Evolutionary conservation across 305 asterid species (phyloP).

Genomic region (Withania somnifera): DNA sequence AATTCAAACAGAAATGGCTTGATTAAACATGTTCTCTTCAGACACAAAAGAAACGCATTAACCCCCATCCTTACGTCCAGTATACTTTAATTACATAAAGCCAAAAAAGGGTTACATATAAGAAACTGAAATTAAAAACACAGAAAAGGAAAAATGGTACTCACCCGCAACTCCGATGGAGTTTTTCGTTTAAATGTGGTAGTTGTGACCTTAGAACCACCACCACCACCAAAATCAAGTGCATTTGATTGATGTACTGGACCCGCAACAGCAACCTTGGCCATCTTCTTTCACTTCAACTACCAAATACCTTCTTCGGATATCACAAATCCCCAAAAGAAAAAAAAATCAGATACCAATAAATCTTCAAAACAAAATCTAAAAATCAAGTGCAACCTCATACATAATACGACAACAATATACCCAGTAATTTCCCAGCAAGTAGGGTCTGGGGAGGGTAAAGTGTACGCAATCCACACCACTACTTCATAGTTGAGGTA

Average conservation of each 20-base stretch:
- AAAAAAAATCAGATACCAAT: background rate
- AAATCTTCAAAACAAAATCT: background rate
- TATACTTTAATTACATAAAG: background rate
- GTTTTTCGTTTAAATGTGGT: slow-evolving; percentile 67
- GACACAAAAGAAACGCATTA: background rate
- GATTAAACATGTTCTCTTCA: background rate
- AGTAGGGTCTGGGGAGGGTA: too few species aligned
- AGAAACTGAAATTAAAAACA: background rate
- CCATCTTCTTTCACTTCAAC: slow-evolving; percentile 28
- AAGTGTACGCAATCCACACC: too few species aligned
- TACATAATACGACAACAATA: background rate
- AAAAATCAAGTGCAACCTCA: too few species aligned
- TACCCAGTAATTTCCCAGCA: too few species aligned
- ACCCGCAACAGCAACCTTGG: slow-evolving; percentile 51
- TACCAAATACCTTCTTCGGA: background rate
- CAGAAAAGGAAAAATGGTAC: background rate
- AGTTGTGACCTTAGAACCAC: slow-evolving; percentile 31
- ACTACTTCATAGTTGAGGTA: too few species aligned
- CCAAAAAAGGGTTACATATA: background rate
- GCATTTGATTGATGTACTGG: slow-evolving; percentile 38
- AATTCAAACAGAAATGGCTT: background rate
- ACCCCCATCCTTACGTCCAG: background rate
- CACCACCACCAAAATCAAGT: slow-evolving; percentile 40
- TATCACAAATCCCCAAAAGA: background rate
- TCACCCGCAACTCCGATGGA: slow-evolving; percentile 79